Evolutionary conservation across 2,329 filamentous ascomycete genomes (phyloP), one percentile per base, ranked within the genome.

Genomic region (Phaeosphaeriaceae sp.): DNA sequence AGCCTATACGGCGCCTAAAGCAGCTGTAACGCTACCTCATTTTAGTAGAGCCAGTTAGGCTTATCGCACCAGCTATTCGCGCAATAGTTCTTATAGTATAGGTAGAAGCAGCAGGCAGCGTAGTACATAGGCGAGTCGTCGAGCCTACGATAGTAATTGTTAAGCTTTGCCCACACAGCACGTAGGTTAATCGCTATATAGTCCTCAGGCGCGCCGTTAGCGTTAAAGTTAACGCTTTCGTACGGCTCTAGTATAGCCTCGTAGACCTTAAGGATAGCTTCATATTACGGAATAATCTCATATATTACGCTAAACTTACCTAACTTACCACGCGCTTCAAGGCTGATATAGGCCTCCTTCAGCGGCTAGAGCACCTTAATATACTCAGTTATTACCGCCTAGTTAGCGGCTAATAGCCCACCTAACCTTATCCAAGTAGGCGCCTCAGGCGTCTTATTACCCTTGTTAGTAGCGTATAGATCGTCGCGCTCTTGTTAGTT

Each of bases 41-140:
- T 26, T 7, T 4, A 4, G 6, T 40, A 5, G 3, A 50, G 20
- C 46, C 26, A 50, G 5, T 23, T n/a, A 2, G 23, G 41, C n/a
- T 44, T 18, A 15, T 42, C 39, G 13, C 16, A 4, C 42, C 28
- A 50, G 5, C 20, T n/a, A 17, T 46, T 50, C 9, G 35, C 23
- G 33, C 30, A 50, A 30, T 46, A 46, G 36, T 30, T 5, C 21
- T 46, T 50, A 23, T 46, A 46, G 17, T 34, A 26, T 7, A 20
- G 32, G 21, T 46, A 20, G 26, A 50, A 34, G 12, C 29, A 41
- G 9, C 28, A 46, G 34, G 42, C 37, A 40, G 42, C 37, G 37
- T 46, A 50, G 26, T 50, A 50, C 17, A 20, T 35, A 37, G 37
- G 42, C 5, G 42, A 50, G 16, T 50, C 42, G 21, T 46, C 26